Evolutionary conservation across 192 early-diverging fungal species (phyloP).

Genomic region (Kappamyces sp.): DNA sequence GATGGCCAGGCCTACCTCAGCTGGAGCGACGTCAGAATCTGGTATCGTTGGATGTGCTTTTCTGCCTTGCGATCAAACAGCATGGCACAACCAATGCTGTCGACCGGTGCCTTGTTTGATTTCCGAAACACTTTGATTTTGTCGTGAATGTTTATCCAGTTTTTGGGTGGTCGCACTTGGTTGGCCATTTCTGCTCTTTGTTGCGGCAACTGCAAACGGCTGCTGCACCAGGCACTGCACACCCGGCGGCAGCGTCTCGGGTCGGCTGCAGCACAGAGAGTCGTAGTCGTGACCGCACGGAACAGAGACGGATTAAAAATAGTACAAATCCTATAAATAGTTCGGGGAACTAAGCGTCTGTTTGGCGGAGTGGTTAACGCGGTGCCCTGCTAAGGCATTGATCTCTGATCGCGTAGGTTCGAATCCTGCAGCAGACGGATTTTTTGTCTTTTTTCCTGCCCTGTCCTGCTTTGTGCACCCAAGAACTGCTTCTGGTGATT

Average conservation of each 20-base stretch:
- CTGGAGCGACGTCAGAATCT: constrained; percentile 78
- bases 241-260: not conserved
- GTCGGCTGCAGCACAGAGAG: not conserved
- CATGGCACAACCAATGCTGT: constrained; percentile 81
- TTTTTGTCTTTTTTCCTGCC: constrained; percentile 24
- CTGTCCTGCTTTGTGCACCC: not conserved
- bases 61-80: constrained; percentile 49
- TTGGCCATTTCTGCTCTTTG: not conserved
- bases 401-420: constrained; percentile 58
- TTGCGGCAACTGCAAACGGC: not conserved
- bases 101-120: constrained; percentile 67
- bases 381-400: constrained; percentile 61
- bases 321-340: not conserved
- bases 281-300: not conserved
- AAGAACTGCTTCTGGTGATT: too few species aligned
- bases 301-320: not conserved
- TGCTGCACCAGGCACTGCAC: not conserved
- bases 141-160: constrained; percentile 64
- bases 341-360: constrained; percentile 14
- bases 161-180: constrained; percentile 8
- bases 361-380: constrained; percentile 64
- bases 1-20: constrained; percentile 51
- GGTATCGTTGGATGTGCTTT: constrained; percentile 64
- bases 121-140: constrained; percentile 62
- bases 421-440: constrained; percentile 60